Base-by-base conservation (phyloP, 2,329 filamentous ascomycete species). In the Pestalotiopsis sp. region DNA sequence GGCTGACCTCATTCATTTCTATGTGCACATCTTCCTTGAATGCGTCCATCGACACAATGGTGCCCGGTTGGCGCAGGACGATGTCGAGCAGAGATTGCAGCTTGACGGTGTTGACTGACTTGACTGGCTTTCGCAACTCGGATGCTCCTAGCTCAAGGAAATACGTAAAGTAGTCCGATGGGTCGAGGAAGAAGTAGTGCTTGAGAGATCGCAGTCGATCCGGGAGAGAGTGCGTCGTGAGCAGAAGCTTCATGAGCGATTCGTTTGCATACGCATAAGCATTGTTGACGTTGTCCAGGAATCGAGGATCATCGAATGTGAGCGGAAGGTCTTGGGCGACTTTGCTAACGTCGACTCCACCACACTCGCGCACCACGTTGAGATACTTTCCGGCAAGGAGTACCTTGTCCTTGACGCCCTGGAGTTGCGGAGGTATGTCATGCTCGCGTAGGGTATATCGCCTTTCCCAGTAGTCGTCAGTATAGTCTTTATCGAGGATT, bases 1-100 rank as follows among this genome's bases (percentile, higher is more conserved):
- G 88, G 5, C 94, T 93, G 52, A 95, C 91, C 74, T 97, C 94
- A 78, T 98, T 98, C 92, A 98, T 98, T 75, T 95, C 92, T 25
- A 99, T 94, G 80, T 97, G 97, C 79, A 99, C 93, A 77, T 99
- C 95, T 81, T 99, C 96, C 78, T 98, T 99, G 86, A 97, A 99
- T 0, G 95, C 94, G 78, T 99, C 96, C 68, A 97, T 88, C 0
- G 95, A 94, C 14, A 97, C 95, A 62, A 97, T 92, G 75, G 93
- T 98, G 57, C 96, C 96, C 2, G 96, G 94, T 76, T 99, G 96
- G n/a, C 96, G 93, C 64, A 99, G 87, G 0, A 98, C 95, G 31
- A 98, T 88, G 79, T 99, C 96, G n/a, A 99, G 88, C 36, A 99
- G 85, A 11, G 94, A 98, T 79, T 99, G 96, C 57, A 99, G 86